Conservation (phyloP, 2,329 filamentous ascomycete genomes). For the Penicillium italicum region DNA sequence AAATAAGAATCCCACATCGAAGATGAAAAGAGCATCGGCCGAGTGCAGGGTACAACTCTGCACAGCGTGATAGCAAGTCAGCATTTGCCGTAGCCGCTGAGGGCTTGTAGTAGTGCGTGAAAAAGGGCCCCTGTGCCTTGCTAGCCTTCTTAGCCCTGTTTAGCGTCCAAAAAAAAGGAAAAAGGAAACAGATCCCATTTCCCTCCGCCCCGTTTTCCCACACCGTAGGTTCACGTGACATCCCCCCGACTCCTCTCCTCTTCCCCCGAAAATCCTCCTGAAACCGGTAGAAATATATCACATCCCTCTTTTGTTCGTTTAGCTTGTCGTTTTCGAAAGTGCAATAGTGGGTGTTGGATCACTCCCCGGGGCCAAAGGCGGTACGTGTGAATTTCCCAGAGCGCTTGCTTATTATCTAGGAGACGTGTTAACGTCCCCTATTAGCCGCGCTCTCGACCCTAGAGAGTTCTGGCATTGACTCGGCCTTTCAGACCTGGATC, state of each 20-base stretch:
- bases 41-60: not conserved
- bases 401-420: conserved; percentile 12
- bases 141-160: conserved; percentile 4
- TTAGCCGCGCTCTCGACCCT: conserved; percentile 14
- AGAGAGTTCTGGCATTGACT: conserved; percentile 9
- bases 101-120: conserved; percentile 11
- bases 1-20: not conserved
- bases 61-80: not conserved
- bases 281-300: not conserved
- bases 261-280: conserved; percentile 4
- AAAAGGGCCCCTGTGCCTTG: conserved; percentile 5
- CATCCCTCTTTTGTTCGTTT: conserved; percentile 8
- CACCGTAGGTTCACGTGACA: conserved; percentile 19
- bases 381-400: conserved; percentile 9
- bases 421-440: conserved; percentile 14
- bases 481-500: conserved; percentile 5
- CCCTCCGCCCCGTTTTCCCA: conserved; percentile 5
- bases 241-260: conserved; percentile 20
- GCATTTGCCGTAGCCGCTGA: conserved; percentile 15
- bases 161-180: conserved; percentile 4
- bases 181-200: conserved; percentile 5
- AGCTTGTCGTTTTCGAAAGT: conserved; percentile 7
- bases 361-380: conserved; percentile 10
- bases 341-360: conserved; percentile 13
- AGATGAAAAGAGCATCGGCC: not conserved